Evolutionary conservation across 352 stramenopile species (phyloP).

Genomic region (Globisporangium iwayamae): DNA sequence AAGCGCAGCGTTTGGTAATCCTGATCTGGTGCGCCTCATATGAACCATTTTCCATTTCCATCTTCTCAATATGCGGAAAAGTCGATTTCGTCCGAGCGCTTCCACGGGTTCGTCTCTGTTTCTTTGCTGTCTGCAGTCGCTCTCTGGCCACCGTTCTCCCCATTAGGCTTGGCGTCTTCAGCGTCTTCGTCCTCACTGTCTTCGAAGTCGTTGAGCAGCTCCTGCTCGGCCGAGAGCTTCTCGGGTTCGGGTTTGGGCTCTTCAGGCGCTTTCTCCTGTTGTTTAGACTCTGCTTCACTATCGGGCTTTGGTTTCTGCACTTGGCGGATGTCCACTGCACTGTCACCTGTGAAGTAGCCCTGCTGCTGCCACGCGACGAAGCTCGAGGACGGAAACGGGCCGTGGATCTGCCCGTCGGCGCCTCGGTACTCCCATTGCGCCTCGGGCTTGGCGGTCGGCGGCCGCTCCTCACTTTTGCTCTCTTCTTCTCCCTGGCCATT

Average conservation of each 20-base stretch:
- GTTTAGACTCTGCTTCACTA: background rate
- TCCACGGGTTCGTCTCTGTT: constrained; percentile 34
- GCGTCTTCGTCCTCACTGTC: constrained; percentile 63
- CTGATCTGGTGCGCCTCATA: background rate
- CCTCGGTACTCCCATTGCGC: constrained; percentile 80
- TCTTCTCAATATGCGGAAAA: constrained; percentile 57
- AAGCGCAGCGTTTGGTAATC: background rate
- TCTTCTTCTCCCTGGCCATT: constrained; percentile 19
- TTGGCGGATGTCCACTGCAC: constrained; percentile 69
- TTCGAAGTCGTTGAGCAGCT: constrained; percentile 85
- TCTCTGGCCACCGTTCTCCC: background rate
- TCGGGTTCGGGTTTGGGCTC: constrained; percentile 25
- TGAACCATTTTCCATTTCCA: background rate
- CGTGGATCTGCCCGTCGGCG: constrained; percentile 66
- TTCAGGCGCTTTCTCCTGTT: constrained; percentile 7
- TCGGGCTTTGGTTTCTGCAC: constrained; percentile 9
- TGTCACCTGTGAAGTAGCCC: constrained; percentile 78
- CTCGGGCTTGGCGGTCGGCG: constrained; percentile 27
- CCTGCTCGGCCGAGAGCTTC: constrained; percentile 64
- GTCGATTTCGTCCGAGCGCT: constrained; percentile 68
- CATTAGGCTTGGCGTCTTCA: constrained; percentile 9
- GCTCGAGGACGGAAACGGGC: constrained; percentile 65
- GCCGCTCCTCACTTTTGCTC: constrained; percentile 43
- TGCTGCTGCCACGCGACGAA: constrained; percentile 77
- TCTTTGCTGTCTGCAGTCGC: constrained; percentile 22